phyloP scores from a whole-genome alignment of 2,329 filamentous ascomycete species.

The Microcyclosporella mali region DNA sequence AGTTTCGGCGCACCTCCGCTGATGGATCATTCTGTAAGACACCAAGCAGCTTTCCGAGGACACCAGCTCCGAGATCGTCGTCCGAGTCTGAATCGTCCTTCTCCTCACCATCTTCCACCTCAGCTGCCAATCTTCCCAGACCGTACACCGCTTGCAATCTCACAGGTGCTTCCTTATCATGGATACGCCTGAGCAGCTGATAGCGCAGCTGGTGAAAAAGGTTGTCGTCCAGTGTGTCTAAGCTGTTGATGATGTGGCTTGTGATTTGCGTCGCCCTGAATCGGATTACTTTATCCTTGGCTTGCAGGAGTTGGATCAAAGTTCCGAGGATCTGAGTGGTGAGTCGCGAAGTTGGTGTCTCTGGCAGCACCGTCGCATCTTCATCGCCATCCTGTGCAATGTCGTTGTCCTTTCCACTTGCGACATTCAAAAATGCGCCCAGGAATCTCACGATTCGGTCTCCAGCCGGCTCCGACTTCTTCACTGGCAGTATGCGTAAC shows the following conservation, averaged over 20 bases:
- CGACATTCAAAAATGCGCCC: conserved; percentile 74
- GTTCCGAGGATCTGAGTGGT: conserved; percentile 67
- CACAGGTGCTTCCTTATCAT: conserved; percentile 90
- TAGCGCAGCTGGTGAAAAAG: conserved; percentile 76
- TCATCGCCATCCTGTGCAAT: conserved; percentile 49
- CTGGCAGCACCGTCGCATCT: conserved; percentile 58
- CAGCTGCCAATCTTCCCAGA: conserved; percentile 70
- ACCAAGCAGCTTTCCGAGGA: conserved; percentile 77
- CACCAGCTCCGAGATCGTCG: conserved; percentile 56
- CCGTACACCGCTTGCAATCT: conserved; percentile 87
- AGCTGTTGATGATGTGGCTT: conserved; percentile 83
- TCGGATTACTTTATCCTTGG: conserved; percentile 89
- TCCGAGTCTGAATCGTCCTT: conserved; percentile 63
- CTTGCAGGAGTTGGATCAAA: conserved; percentile 67
- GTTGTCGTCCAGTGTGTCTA: conserved; percentile 88
- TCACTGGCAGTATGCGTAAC: conserved; percentile 73
- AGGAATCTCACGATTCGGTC: conserved; percentile 81
- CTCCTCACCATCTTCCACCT: conserved; percentile 60
- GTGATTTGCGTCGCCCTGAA: conserved; percentile 86
- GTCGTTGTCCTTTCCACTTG: conserved; percentile 51
- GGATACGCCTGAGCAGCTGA: conserved; percentile 74
- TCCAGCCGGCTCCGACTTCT: conserved; percentile 84
- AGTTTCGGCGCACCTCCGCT: conserved; percentile 81
- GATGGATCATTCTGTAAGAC: conserved; percentile 90
- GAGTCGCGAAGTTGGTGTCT: conserved; percentile 78